Percentiles rank a stretch among this genome's conserved stretches.
Conservation (phyloP, 495 filamentous ascomycete genomes). For the Xylaria nigripes region DNA sequence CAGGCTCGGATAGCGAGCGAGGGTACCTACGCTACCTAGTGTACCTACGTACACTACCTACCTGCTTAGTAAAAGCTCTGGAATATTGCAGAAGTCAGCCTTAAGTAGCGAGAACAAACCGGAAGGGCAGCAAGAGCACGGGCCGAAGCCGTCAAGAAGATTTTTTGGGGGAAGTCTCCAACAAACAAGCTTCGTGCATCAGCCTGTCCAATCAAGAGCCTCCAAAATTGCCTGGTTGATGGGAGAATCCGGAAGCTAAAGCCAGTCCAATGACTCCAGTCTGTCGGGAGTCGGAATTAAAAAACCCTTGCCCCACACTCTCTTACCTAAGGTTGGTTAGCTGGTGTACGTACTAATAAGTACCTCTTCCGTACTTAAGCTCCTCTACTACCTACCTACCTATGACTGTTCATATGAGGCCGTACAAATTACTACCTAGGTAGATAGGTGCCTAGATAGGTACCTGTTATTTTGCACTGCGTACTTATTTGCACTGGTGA, state of each 20-base stretch:
- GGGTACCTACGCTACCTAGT: too few relatives aligned
- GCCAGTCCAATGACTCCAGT: not conserved
- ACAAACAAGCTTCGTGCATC: not conserved
- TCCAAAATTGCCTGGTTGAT: not conserved
- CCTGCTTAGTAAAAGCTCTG: too few relatives aligned
- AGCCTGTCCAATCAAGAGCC: not conserved
- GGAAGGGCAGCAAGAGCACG: constrained; percentile 8
- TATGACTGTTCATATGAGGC: not conserved
- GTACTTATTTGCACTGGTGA: too few relatives aligned
- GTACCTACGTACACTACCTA: not conserved
- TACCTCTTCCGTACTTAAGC: not conserved
- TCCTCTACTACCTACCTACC: too few relatives aligned
- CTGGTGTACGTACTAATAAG: not conserved
- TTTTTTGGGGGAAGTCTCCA: not conserved
- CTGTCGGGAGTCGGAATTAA: constrained; percentile 9
- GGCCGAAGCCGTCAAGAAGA: not conserved
- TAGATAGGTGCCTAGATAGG: not conserved
- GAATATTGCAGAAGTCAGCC: not conserved
- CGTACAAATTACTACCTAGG: not conserved
- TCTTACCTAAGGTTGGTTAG: not conserved
- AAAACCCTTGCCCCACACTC: not conserved
- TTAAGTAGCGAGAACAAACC: constrained; percentile 6
- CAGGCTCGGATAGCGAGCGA: constrained; percentile 1
- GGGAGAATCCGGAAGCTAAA: constrained; percentile 12
- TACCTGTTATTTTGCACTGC: too few relatives aligned